Percentiles rank a stretch among this genome's conserved stretches.
These are phyloP conservation scores for Plasmopara muralis DNA, from an alignment of 352 stramenopile species.

Conservation along the genomic window DNA sequence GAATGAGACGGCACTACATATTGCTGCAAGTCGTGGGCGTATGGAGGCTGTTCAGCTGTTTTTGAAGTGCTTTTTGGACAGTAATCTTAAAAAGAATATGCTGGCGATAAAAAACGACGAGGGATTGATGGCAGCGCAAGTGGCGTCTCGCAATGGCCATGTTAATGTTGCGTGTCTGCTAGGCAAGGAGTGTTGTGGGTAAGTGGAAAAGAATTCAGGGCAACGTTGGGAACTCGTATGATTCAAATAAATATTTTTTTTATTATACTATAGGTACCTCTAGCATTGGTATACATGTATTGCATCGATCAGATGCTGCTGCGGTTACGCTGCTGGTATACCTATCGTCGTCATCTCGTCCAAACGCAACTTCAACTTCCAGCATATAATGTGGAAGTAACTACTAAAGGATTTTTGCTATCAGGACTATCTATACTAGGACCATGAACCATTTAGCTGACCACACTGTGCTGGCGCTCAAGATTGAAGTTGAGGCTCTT, in stretches of 20 bases:
- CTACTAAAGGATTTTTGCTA: background rate
- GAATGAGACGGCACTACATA: slow-evolving; percentile 31
- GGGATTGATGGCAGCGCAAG: slow-evolving; percentile 20
- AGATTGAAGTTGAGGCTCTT: background rate
- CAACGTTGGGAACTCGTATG: background rate
- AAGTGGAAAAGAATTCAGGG: background rate
- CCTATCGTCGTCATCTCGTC: background rate
- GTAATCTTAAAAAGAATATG: slow-evolving; percentile 3
- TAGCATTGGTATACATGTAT: background rate
- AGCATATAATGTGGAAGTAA: background rate
- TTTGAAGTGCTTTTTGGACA: slow-evolving; percentile 8
- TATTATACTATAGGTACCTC: background rate
- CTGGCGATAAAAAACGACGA: slow-evolving; percentile 18
- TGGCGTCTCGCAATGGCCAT: slow-evolving; percentile 19
- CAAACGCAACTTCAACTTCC: background rate
- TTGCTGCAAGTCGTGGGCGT: slow-evolving; percentile 27
- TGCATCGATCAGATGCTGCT: too few relatives aligned
- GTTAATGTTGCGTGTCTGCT: slow-evolving; percentile 24
- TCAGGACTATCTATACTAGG: background rate
- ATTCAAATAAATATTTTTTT: background rate
- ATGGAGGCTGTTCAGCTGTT: slow-evolving; percentile 19
- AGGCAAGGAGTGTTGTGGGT: background rate
- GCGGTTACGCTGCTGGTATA: background rate
- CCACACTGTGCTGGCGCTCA: background rate
- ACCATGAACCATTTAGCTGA: slow-evolving; percentile 2